Evolutionary conservation across 768 basidiomycete species (phyloP).

Genomic region (Fomitopsis pulvina): DNA sequence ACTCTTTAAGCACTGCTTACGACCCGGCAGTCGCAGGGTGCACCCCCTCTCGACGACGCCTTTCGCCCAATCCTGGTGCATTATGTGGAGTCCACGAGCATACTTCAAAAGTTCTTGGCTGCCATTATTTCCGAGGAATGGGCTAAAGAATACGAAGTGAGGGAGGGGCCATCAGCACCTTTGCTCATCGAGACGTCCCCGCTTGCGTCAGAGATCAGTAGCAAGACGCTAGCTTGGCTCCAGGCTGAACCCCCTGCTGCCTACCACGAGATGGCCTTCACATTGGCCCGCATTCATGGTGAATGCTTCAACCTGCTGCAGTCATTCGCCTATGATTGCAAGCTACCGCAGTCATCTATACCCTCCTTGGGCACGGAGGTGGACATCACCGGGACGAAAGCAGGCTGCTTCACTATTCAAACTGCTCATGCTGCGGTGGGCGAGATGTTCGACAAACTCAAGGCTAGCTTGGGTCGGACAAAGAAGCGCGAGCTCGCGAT

Average conservation of each 20-base stretch:
- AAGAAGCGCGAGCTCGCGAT: conserved; percentile 70
- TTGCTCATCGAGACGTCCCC: conserved; percentile 49
- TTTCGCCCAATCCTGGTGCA: conserved; percentile 73
- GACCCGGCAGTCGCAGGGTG: conserved; percentile 11
- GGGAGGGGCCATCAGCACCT: conserved; percentile 20
- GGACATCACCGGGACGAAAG: conserved; percentile 60
- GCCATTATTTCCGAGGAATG: conserved; percentile 89
- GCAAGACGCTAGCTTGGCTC: conserved; percentile 64
- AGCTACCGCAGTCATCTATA: conserved; percentile 72
- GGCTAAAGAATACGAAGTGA: conserved; percentile 54
- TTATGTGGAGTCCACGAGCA: conserved; percentile 82
- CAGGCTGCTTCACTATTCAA: conserved; percentile 71
- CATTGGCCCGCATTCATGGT: conserved; percentile 69
- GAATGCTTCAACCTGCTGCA: conserved; percentile 80
- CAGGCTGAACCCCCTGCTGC: conserved; percentile 69
- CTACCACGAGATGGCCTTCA: conserved; percentile 87
- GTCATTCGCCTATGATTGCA: conserved; percentile 81
- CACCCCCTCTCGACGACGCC: conserved; percentile 48
- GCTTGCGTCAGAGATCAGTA: conserved; percentile 61
- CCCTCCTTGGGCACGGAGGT: conserved; percentile 74
- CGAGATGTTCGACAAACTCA: conserved; percentile 64
- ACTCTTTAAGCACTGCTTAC: neutral
- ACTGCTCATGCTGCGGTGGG: conserved; percentile 70
- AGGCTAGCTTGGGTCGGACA: conserved; percentile 64
- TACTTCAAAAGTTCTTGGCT: conserved; percentile 85